These are phyloP conservation scores for Exophiala bonariae DNA, from an alignment of 2,329 filamentous ascomycete genomes.

Conservation along the genomic window DNA sequence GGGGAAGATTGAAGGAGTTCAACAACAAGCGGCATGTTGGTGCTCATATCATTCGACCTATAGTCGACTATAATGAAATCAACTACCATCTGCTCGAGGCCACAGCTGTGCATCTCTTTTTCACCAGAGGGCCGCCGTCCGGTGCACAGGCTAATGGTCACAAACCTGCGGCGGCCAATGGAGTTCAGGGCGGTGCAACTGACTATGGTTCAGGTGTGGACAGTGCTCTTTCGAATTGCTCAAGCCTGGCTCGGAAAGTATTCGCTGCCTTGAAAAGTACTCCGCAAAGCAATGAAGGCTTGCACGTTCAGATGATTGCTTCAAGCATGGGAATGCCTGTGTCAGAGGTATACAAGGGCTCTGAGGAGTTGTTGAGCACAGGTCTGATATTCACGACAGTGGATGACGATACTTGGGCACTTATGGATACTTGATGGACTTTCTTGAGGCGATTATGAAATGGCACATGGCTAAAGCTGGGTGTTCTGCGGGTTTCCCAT, in stretches of 20 bases:
- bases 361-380: constrained; percentile 73
- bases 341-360: constrained; percentile 71
- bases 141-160: constrained; percentile 40
- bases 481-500: too few relatives aligned
- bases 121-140: constrained; percentile 67
- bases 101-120: constrained; percentile 81
- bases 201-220: constrained; percentile 30
- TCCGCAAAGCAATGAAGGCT: constrained; percentile 75
- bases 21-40: constrained; percentile 79
- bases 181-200: constrained; percentile 35
- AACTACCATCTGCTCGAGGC: constrained; percentile 90
- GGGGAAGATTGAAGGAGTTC: constrained; percentile 80
- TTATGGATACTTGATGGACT: constrained; percentile 64
- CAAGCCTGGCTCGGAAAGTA: constrained; percentile 64
- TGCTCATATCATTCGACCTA: constrained; percentile 75
- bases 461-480: too few relatives aligned
- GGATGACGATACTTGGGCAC: constrained; percentile 88
- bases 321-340: constrained; percentile 64
- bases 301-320: constrained; percentile 78
- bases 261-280: constrained; percentile 67
- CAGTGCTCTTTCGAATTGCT: constrained; percentile 49
- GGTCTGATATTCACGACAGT: constrained; percentile 87
- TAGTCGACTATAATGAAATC: constrained; percentile 88
- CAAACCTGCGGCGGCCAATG: constrained; percentile 36
- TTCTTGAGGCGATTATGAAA: too few relatives aligned